Conservation (phyloP, 164 flowering plant species). For the Vitis labrusca region DNA sequence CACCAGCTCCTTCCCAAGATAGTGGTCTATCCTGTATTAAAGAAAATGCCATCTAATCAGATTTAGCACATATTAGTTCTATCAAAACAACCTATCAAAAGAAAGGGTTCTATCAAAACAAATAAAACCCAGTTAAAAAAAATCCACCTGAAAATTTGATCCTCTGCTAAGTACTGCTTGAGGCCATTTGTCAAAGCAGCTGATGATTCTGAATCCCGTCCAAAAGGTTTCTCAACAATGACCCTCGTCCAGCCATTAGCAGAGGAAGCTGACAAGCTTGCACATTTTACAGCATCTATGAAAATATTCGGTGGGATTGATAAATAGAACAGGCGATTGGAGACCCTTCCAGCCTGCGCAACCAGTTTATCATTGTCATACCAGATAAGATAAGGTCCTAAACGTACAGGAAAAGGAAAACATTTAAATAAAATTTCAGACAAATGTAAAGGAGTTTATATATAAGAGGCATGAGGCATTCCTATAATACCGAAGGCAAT, state of each 20-base stretch:
- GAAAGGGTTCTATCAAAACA: not conserved
- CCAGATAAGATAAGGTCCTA: not conserved
- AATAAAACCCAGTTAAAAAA: not conserved
- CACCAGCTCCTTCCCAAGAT: conserved; percentile 92
- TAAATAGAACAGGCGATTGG: conserved; percentile 85
- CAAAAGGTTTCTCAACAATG: conserved; percentile 97
- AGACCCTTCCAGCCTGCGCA: conserved; percentile 65
- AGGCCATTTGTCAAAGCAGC: conserved; percentile 76
- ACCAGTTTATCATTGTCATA: conserved; percentile 6
- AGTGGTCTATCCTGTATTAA: conserved; percentile 81
- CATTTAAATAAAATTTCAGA: not conserved
- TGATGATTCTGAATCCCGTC: conserved; percentile 90
- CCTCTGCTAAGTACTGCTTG: conserved; percentile 78
- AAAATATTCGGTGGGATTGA: conserved; percentile 95
- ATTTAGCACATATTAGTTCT: not conserved
- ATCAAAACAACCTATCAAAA: not conserved
- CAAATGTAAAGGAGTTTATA: no score
- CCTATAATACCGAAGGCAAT: no score
- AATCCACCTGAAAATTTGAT: conserved; percentile 83
- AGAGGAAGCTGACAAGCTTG: conserved; percentile 78
- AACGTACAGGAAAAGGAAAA: not conserved
- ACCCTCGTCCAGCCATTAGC: conserved; percentile 93
- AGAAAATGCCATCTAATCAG: conserved; percentile 5
- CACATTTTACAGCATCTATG: conserved; percentile 81
- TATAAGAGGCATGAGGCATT: no score